Percentiles rank a stretch among this genome's conserved stretches.
Conservation (phyloP, 2,329 filamentous ascomycete genomes). For the Ascomycota sp. region DNA sequence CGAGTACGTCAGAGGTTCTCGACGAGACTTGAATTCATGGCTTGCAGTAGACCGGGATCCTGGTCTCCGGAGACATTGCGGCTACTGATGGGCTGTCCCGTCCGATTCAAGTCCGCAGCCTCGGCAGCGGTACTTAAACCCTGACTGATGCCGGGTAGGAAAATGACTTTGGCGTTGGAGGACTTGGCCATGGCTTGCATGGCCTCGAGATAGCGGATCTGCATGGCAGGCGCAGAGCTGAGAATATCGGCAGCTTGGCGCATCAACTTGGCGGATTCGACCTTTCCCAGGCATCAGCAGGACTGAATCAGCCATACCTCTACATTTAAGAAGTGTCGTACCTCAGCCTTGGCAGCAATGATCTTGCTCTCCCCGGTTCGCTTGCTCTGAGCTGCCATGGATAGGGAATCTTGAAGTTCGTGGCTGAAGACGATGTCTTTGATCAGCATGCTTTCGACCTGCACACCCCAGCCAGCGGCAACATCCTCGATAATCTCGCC, state of each 20-base stretch:
- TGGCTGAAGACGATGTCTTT: conserved; percentile 97
- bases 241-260: conserved; percentile 84
- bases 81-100: conserved; percentile 12
- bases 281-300: conserved; percentile 16
- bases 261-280: conserved; percentile 88
- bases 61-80: conserved; percentile 22
- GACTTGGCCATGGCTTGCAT: conserved; percentile 98
- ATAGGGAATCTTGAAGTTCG: conserved; percentile 85
- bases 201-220: conserved; percentile 90
- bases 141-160: conserved; percentile 42
- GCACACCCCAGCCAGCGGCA: conserved; percentile 78
- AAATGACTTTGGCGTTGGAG: conserved; percentile 74
- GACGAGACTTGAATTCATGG: conserved; percentile 59
- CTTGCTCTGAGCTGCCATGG: conserved; percentile 97
- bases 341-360: conserved; percentile 83
- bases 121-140: conserved; percentile 26
- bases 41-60: conserved; percentile 47
- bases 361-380: conserved; percentile 96
- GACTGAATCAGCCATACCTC: not conserved
- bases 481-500: conserved; percentile 96
- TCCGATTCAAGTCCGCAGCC: conserved; percentile 21
- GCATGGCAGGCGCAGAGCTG: conserved; percentile 82
- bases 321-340: conserved; percentile 4
- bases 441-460: conserved; percentile 95
- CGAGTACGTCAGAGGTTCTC: conserved; percentile 50